These are phyloP conservation scores for Mentha longifolia DNA, from an alignment of 257 asterid genomes.

Conservation along the genomic window DNA sequence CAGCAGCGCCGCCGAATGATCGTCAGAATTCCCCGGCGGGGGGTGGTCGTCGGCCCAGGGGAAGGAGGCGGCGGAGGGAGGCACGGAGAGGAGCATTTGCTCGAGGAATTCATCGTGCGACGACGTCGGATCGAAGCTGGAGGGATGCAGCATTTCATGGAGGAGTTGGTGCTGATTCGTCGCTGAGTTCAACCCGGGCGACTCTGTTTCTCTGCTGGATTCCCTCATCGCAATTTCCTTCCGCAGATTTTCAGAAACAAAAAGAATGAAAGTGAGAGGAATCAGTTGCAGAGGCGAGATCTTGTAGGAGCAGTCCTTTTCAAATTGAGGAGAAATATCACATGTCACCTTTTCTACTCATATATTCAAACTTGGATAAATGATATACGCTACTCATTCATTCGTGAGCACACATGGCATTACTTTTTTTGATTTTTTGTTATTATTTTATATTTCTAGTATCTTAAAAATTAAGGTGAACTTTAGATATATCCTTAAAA, in stretches of 20 bases:
- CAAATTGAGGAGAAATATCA: too few relatives aligned
- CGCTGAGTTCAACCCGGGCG: slow-evolving; percentile 50
- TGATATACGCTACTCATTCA: too few relatives aligned
- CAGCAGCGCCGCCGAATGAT: slow-evolving; percentile 42
- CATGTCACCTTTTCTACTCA: too few relatives aligned
- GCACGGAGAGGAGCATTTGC: slow-evolving; percentile 76
- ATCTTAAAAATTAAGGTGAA: too few relatives aligned
- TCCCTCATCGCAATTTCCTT: slow-evolving; percentile 40
- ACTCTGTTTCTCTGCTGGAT: slow-evolving; percentile 41
- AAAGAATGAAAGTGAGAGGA: too few relatives aligned
- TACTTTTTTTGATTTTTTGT: too few relatives aligned
- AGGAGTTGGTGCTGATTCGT: slow-evolving; percentile 52
- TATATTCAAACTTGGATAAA: too few relatives aligned
- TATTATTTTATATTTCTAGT: too few relatives aligned
- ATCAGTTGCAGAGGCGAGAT: slow-evolving; percentile 32
- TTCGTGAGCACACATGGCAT: too few relatives aligned
- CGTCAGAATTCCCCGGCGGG: slow-evolving; percentile 42
- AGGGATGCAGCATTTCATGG: slow-evolving; percentile 37
- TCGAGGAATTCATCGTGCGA: slow-evolving; percentile 81
- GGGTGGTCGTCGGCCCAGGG: slow-evolving; percentile 51
- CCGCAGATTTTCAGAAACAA: background rate
- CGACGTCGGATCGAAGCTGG: slow-evolving; percentile 60
- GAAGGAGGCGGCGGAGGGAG: slow-evolving; percentile 52
- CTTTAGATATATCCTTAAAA: too few relatives aligned
- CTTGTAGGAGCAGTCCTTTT: slow-evolving; percentile 24